Percentiles rank a stretch among this genome's conserved stretches.
phyloP scores from a whole-genome alignment of 768 basidiomycete genomes.

The Sistotremastrum niveocremeum region DNA sequence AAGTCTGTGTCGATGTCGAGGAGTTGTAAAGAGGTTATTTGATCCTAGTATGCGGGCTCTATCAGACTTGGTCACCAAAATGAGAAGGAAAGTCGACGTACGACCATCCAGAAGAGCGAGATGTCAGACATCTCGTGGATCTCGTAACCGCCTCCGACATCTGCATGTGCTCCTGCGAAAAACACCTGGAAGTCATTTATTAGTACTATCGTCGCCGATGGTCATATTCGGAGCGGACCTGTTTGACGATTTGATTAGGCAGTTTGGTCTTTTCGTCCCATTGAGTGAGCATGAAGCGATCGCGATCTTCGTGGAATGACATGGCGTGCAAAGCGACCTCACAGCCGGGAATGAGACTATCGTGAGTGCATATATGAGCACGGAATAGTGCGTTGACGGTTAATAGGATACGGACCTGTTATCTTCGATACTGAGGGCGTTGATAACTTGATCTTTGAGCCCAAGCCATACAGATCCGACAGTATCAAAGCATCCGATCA shows the following conservation, averaged over 20 bases:
- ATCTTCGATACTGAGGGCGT: constrained; percentile 10
- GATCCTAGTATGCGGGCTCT: too few relatives aligned
- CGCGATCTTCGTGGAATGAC: constrained; percentile 14
- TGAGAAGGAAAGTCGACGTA: background rate
- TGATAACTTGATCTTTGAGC: background rate
- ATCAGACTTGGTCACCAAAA: too few relatives aligned
- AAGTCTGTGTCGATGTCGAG: too few relatives aligned
- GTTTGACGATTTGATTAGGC: constrained; percentile 6
- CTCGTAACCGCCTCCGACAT: constrained; percentile 9
- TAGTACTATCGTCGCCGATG: background rate
- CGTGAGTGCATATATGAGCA: too few relatives aligned
- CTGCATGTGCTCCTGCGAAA: constrained; percentile 16
- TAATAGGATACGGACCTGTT: constrained; percentile 1
- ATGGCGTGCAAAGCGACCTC: constrained; percentile 14
- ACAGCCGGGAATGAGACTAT: constrained; percentile 6
- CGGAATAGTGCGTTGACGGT: too few relatives aligned
- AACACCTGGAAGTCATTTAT: constrained; percentile 9
- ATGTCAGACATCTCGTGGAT: constrained; percentile 9
- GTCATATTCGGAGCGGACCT: constrained; percentile 2
- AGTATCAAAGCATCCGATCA: constrained; percentile 13
- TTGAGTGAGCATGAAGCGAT: constrained; percentile 13
- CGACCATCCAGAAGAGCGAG: constrained; percentile 14
- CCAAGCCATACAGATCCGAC: constrained; percentile 8
- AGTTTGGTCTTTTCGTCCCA: constrained; percentile 2
- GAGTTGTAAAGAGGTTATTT: too few relatives aligned